Evolutionary conservation across 352 stramenopile species (phyloP), one percentile per base, ranked within the genome.

Genomic region (Phytophthora rubi): DNA sequence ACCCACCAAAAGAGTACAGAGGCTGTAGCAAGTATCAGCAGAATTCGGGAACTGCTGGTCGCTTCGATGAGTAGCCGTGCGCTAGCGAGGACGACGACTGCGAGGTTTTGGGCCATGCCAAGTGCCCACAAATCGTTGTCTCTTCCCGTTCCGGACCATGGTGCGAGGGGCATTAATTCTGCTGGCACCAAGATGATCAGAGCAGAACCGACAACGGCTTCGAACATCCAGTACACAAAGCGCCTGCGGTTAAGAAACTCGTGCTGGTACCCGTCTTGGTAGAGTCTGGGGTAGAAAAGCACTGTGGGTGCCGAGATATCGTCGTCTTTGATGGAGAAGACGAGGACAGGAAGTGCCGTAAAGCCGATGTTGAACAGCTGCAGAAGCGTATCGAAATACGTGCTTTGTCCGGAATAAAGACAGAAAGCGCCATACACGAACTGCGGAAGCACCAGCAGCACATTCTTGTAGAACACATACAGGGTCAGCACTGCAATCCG

Each of bases 391-490:
- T 94, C 85, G 59, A 92, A 91, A 76, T 93, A 94, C 12, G 81
- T 88, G 55, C 82, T 88, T 45, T 95, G 86, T 7, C 88, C 88
- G 2, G 83, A 94, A 72, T 89, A 94, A 13, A 93, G 73, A 15
- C 83, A 93, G 47, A 85, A 88, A 6, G 71, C 80, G 5, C 85
- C 85, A 54, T 81, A 94, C 56, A 95, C 84, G 59, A 93, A 94
- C 65, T 94, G 85, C 23, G 86, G 82, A 18, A 95, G 67, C 42
- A 94, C 86, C 12, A 95, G 78, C 39, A 94, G 64, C 30, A 91
- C 83, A 73, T 93, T 94, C 74, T 95, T 95, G 82, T 95, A 94
- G 71, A 95, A 95, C n/a, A 91, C 91, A 72, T 94, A 95, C 35
- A 92, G 71, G 39, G 86, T 91, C 28, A 95, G 64, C 47, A 86